Percentiles rank a stretch among this genome's conserved stretches.
Conservation (phyloP, 2,329 filamentous ascomycete genomes). For the Monilinia fructigena region DNA sequence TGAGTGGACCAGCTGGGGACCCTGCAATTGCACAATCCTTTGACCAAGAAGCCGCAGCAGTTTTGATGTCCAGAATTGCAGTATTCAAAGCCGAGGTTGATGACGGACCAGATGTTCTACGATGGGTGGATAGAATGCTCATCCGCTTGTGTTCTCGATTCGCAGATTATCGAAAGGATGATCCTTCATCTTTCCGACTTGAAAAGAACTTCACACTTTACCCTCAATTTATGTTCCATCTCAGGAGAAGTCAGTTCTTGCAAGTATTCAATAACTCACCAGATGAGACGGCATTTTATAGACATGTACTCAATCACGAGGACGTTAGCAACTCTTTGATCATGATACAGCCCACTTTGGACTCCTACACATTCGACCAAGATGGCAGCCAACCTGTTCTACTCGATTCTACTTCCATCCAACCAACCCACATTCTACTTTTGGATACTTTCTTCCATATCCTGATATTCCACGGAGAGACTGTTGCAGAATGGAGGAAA, state of each 20-base stretch:
- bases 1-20: constrained; percentile 91
- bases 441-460: constrained; percentile 99
- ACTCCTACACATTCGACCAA: constrained; percentile 96
- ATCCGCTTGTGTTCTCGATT: constrained; percentile 95
- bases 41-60: constrained; percentile 95
- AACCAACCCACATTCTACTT: constrained; percentile 87
- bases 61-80: constrained; percentile 98
- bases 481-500: constrained; percentile 96
- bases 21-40: constrained; percentile 95
- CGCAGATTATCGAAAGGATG: constrained; percentile 96
- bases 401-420: constrained; percentile 93
- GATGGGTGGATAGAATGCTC: constrained; percentile 98
- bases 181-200: constrained; percentile 91
- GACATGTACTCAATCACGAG: constrained; percentile 95
- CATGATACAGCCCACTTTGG: constrained; percentile 98
- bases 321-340: constrained; percentile 94
- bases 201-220: constrained; percentile 99
- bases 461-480: constrained; percentile 97
- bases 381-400: constrained; percentile 92
- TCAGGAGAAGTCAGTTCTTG: constrained; percentile 93
- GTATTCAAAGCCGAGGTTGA: constrained; percentile 99
- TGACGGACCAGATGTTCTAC: constrained; percentile 94
- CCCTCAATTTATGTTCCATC: constrained; percentile 99
- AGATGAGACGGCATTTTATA: constrained; percentile 98
- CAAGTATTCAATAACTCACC: constrained; percentile 99